A percentile compares a stretch with the other conserved stretches of the same genome.
Evolutionary conservation across 2,329 filamentous ascomycete species (phyloP).

Genomic region (Colletotrichum sublineola): DNA sequence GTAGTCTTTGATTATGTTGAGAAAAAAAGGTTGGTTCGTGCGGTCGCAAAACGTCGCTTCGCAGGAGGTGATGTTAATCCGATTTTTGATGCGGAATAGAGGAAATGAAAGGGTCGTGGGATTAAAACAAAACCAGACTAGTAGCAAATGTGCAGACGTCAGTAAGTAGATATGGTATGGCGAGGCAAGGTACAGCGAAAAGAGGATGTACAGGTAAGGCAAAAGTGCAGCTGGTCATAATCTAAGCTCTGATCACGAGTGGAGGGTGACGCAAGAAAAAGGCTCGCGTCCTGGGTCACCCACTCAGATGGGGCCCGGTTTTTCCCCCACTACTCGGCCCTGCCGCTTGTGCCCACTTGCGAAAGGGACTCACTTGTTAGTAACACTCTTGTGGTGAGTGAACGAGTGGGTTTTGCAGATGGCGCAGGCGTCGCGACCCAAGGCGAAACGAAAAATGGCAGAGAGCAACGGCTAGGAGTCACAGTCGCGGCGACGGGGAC

Average conservation of each 20-base stretch:
- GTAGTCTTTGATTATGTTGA: neutral
- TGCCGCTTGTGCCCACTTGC: slow-evolving; percentile 30
- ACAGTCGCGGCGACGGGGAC: neutral
- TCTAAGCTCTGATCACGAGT: slow-evolving; percentile 38
- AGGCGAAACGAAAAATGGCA: no score
- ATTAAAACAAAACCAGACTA: slow-evolving; percentile 11
- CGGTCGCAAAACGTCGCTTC: slow-evolving; percentile 2
- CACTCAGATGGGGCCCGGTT: slow-evolving; percentile 18
- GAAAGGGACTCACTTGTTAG: slow-evolving; percentile 5
- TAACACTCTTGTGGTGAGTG: no score
- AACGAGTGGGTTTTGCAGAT: no score
- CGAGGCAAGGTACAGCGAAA: slow-evolving; percentile 24
- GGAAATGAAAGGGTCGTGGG: neutral
- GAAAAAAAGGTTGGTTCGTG: neutral
- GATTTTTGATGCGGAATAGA: neutral
- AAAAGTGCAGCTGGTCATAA: slow-evolving; percentile 18
- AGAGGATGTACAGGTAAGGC: slow-evolving; percentile 13
- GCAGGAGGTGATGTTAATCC: neutral
- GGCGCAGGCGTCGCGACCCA: no score
- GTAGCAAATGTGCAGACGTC: slow-evolving; percentile 21
- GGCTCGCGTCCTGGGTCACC: slow-evolving; percentile 32
- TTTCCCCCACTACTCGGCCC: neutral
- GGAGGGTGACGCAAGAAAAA: slow-evolving; percentile 41
- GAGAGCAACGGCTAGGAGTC: no score
- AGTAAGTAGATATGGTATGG: slow-evolving; percentile 20